Evolutionary conservation across 139 green algal genomes (phyloP).

Genomic region (Tetradesmus obliquus): DNA sequence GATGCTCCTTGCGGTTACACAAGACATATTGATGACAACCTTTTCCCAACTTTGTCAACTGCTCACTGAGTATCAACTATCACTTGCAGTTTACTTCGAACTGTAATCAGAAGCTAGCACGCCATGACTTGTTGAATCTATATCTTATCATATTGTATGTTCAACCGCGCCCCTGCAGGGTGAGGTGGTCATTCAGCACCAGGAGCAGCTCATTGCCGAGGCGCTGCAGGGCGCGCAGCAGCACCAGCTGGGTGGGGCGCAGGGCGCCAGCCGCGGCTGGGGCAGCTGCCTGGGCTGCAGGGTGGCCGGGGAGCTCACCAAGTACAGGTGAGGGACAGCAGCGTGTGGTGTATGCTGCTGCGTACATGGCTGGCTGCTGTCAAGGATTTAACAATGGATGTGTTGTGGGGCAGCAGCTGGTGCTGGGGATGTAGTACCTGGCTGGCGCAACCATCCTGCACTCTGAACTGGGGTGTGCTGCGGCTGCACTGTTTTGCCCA

Average conservation of each 20-base stretch:
- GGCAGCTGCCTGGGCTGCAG: slow-evolving; percentile 24
- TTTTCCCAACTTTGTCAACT: too few relatives aligned
- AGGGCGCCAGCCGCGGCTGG: slow-evolving; percentile 22
- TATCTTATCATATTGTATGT: too few relatives aligned
- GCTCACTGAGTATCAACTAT: too few relatives aligned
- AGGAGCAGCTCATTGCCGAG: slow-evolving; percentile 25
- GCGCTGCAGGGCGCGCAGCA: slow-evolving; percentile 16
- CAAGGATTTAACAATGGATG: not conserved
- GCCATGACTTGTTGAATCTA: too few relatives aligned
- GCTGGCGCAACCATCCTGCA: too few relatives aligned
- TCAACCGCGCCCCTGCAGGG: not conserved
- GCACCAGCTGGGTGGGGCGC: slow-evolving; percentile 47
- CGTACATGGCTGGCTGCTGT: not conserved
- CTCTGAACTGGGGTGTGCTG: too few relatives aligned
- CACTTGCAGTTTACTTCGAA: too few relatives aligned
- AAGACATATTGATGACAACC: too few relatives aligned
- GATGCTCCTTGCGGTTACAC: too few relatives aligned
- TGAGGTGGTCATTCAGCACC: slow-evolving; percentile 13
- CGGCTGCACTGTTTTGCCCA: not conserved
- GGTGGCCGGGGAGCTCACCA: slow-evolving; percentile 20
- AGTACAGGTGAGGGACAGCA: not conserved
- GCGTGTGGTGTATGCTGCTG: not conserved
- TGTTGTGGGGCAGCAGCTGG: not conserved
- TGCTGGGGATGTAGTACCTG: not conserved
- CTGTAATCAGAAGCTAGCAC: too few relatives aligned